A percentile compares a stretch with the other conserved stretches of the same genome.
Conservation (phyloP, 2,329 filamentous ascomycete species). For the Trichophyton schoenleinii region DNA sequence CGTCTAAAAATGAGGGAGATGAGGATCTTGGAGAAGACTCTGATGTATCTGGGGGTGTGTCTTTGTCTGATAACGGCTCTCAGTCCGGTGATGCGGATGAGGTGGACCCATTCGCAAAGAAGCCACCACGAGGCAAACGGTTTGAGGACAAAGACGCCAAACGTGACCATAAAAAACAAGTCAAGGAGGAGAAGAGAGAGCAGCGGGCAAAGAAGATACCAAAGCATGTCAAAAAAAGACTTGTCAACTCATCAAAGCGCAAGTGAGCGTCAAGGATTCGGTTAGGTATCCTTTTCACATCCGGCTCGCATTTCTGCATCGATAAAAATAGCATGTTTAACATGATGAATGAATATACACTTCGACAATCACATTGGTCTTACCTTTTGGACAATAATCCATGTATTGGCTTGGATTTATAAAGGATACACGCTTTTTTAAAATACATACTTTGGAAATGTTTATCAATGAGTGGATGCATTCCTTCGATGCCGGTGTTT, state of each 20-base stretch:
- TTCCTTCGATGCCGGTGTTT: neutral
- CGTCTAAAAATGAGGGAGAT: conserved; percentile 24
- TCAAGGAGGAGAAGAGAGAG: conserved; percentile 92
- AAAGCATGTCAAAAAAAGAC: conserved; percentile 86
- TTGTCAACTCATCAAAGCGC: conserved; percentile 44
- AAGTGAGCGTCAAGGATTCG: conserved; percentile 17
- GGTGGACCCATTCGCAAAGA: conserved; percentile 50
- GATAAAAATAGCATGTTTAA: neutral
- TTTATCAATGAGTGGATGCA: neutral
- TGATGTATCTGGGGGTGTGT: conserved; percentile 28
- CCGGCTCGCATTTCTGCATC: neutral
- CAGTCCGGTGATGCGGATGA: conserved; percentile 20
- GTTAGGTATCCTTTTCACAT: no score
- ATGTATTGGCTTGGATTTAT: neutral
- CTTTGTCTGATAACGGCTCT: conserved; percentile 30
- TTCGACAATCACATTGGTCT: neutral
- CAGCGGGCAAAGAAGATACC: conserved; percentile 92
- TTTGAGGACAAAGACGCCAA: conserved; percentile 90
- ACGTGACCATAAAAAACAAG: conserved; percentile 71
- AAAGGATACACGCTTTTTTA: neutral
- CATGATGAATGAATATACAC: neutral
- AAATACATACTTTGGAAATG: neutral
- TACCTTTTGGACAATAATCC: neutral
- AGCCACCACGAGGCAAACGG: conserved; percentile 62
- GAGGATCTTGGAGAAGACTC: conserved; percentile 25